Percentiles rank a stretch among this genome's conserved stretches.
Evolutionary conservation across 805 yeast genomes (phyloP).

Genomic region (Metschnikowia lunata): DNA sequence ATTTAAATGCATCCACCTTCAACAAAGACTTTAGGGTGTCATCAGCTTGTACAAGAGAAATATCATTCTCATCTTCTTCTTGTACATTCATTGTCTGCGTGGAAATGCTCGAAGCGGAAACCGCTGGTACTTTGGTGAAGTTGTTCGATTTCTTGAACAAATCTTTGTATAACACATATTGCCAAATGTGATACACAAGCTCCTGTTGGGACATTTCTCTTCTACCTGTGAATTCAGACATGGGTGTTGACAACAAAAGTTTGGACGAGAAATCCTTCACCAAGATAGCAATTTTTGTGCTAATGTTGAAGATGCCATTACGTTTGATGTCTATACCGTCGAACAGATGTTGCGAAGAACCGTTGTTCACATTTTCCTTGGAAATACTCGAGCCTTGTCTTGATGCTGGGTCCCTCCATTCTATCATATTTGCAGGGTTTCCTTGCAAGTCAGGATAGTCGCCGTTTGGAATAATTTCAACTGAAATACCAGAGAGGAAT

Average conservation of each 20-base stretch:
- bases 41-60: conserved; percentile 38
- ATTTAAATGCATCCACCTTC: conserved; percentile 51
- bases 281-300: conserved; percentile 64
- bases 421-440: conserved; percentile 49
- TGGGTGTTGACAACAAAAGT: conserved; percentile 56
- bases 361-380: conserved; percentile 20
- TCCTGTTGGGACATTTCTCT: conserved; percentile 83
- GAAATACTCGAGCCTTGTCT: conserved; percentile 11
- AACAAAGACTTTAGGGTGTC: conserved; percentile 44
- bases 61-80: conserved; percentile 29
- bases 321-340: conserved; percentile 90
- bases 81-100: conserved; percentile 15
- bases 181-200: conserved; percentile 74
- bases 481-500: conserved; percentile 76
- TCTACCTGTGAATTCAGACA: conserved; percentile 70
- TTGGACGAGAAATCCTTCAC: conserved; percentile 72
- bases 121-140: conserved; percentile 36
- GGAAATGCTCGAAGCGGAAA: conserved; percentile 24
- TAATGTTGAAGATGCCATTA: conserved; percentile 53
- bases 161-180: conserved; percentile 66
- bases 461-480: conserved; percentile 56
- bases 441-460: conserved; percentile 34
- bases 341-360: conserved; percentile 37
- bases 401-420: conserved; percentile 77
- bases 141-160: conserved; percentile 36